A percentile compares a stretch with the other conserved stretches of the same genome.
Evolutionary conservation across 495 filamentous ascomycete species (phyloP).

Genomic region (Achaetomiella virescens): DNA sequence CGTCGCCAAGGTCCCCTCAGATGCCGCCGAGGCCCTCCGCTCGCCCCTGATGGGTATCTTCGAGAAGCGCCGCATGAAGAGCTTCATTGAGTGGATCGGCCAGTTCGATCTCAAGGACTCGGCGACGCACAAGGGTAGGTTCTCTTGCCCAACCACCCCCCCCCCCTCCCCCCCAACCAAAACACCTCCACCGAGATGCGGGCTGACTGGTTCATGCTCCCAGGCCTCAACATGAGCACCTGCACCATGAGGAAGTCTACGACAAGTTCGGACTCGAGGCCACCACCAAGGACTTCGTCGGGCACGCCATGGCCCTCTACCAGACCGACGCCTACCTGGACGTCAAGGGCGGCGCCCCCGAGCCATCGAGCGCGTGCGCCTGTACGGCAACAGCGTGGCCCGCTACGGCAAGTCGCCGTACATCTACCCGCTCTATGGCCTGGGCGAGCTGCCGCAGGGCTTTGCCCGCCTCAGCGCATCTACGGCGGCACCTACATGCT

Average conservation of each 20-base stretch:
- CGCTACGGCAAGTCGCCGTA: slow-evolving; percentile 98
- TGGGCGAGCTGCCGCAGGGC: slow-evolving; percentile 95
- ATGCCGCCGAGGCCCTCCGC: slow-evolving; percentile 81
- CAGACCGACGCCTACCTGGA: slow-evolving; percentile 80
- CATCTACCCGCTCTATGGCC: slow-evolving; percentile 96
- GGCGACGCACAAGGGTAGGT: slow-evolving; percentile 76
- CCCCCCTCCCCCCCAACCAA: no score
- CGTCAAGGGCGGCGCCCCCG: slow-evolving; percentile 64
- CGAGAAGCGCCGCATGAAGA: slow-evolving; percentile 95
- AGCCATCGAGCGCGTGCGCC: slow-evolving; percentile 87
- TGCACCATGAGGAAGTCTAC: slow-evolving; percentile 96
- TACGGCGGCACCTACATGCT: slow-evolving; percentile 99
- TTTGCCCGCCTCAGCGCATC: slow-evolving; percentile 94
- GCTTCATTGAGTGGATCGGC: slow-evolving; percentile 95
- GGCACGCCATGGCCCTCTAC: slow-evolving; percentile 97
- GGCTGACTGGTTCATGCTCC: neutral
- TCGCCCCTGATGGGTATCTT: slow-evolving; percentile 95
- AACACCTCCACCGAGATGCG: no score
- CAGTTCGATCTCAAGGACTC: slow-evolving; percentile 80
- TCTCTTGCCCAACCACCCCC: no score
- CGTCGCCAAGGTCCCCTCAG: slow-evolving; percentile 93
- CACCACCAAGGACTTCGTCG: slow-evolving; percentile 91
- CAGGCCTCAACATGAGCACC: slow-evolving; percentile 71
- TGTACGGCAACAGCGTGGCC: slow-evolving; percentile 97
- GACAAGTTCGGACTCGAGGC: slow-evolving; percentile 93